Percentiles rank a stretch among this genome's conserved stretches.
Evolutionary conservation across 2,329 filamentous ascomycete species (phyloP).

Genomic region (Alternaria incomplexa): DNA sequence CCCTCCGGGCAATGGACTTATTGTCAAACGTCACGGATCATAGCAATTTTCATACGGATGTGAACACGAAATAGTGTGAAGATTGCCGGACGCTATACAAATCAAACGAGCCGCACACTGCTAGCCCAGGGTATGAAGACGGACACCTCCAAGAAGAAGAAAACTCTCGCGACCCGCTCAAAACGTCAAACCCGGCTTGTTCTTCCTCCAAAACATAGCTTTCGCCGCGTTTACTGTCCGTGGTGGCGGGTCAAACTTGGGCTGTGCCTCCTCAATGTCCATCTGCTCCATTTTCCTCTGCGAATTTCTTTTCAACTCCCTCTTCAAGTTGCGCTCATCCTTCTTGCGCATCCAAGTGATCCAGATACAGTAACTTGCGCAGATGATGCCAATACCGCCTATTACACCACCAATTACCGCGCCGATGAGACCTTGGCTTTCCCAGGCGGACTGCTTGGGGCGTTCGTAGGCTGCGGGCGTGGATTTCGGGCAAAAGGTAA

Average conservation of each 20-base stretch:
- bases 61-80: background rate
- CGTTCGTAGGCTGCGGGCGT: constrained; percentile 43
- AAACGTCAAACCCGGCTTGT: constrained; percentile 16
- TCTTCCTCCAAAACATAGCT: constrained; percentile 41
- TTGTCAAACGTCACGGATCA: background rate
- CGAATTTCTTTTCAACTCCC: constrained; percentile 32
- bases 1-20: background rate
- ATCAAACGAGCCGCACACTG: constrained; percentile 13
- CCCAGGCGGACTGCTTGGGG: constrained; percentile 37
- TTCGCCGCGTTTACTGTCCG: constrained; percentile 32
- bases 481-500: constrained; percentile 49
- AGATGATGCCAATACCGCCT: constrained; percentile 41
- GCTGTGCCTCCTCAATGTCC: constrained; percentile 38
- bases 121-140: constrained; percentile 20
- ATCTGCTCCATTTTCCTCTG: constrained; percentile 41
- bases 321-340: constrained; percentile 35
- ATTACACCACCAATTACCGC: constrained; percentile 49
- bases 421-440: constrained; percentile 45
- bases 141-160: background rate
- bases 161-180: background rate
- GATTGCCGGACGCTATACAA: background rate
- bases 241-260: constrained; percentile 41
- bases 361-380: constrained; percentile 37
- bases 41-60: background rate
- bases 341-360: constrained; percentile 37